Evolutionary conservation across 2,329 filamentous ascomycete genomes (phyloP).

Genomic region (Penicillium sp.): DNA sequence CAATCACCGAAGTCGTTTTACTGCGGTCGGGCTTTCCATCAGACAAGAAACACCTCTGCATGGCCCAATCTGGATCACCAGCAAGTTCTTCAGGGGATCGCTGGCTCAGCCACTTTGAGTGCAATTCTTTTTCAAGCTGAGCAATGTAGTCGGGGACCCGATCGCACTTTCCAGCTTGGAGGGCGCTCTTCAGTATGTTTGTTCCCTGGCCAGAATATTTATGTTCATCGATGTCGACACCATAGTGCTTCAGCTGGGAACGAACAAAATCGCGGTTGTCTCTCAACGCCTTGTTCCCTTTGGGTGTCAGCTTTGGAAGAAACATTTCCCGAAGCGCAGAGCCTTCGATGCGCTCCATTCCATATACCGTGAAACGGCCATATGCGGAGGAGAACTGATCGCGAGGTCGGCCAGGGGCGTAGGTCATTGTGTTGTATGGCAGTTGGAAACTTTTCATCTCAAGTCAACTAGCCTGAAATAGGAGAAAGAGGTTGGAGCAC

Average conservation of each 20-base stretch:
- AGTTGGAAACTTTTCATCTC: too few relatives aligned
- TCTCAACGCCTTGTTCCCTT: not conserved
- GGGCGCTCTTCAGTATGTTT: slow-evolving; percentile 10
- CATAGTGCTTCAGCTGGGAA: slow-evolving; percentile 19
- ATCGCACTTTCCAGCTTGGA: slow-evolving; percentile 10
- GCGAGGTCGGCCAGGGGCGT: too few relatives aligned
- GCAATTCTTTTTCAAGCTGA: too few relatives aligned
- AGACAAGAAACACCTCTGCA: slow-evolving; percentile 11
- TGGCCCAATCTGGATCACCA: not conserved
- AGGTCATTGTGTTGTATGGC: too few relatives aligned
- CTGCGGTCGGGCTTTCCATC: slow-evolving; percentile 3
- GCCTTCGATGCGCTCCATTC: slow-evolving; percentile 1
- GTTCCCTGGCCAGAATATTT: slow-evolving; percentile 15
- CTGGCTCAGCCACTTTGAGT: not conserved
- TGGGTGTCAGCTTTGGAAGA: slow-evolving; percentile 3
- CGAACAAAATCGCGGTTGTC: not conserved
- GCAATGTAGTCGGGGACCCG: not conserved
- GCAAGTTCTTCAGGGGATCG: not conserved
- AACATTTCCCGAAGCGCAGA: slow-evolving; percentile 7
- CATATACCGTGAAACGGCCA: too few relatives aligned
- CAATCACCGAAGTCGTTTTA: slow-evolving; percentile 4
- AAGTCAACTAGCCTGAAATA: too few relatives aligned
- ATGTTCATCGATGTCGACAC: slow-evolving; percentile 8
- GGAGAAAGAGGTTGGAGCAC: too few relatives aligned
- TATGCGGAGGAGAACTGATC: too few relatives aligned